These are phyloP conservation scores for Wickerhamomyces sp. DNA, from an alignment of 1,139 yeast species.

Conservation along the genomic window DNA sequence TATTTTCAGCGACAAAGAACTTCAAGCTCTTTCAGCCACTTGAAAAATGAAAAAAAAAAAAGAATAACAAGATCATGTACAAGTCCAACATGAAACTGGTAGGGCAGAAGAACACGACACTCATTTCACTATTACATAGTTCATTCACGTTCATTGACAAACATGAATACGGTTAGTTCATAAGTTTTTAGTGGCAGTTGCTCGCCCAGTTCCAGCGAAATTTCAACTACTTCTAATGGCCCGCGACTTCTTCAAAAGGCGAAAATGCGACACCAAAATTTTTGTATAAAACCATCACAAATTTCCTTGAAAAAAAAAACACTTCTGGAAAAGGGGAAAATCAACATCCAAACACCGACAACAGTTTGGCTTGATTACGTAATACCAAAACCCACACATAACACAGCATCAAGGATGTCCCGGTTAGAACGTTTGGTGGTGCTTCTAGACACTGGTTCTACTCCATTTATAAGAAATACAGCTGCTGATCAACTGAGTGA, in stretches of 20 bases:
- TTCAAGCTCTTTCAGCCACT: no score
- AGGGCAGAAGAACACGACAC: no score
- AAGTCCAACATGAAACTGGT: no score
- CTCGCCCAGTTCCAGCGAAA: neutral
- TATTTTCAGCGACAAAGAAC: neutral
- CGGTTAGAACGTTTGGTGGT: constrained; percentile 70
- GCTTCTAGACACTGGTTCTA: constrained; percentile 89
- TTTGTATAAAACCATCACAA: constrained; percentile 4
- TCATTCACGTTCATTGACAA: no score
- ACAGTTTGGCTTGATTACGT: neutral
- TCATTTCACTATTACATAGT: no score
- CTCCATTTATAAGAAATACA: constrained; percentile 87
- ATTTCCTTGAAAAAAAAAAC: constrained; percentile 1
- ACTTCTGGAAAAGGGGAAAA: neutral
- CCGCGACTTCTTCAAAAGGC: neutral
- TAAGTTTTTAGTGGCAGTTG: neutral
- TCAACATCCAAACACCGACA: constrained; percentile 3
- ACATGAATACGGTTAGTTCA: no score
- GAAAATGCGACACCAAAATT: neutral
- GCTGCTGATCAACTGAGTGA: constrained; percentile 98
- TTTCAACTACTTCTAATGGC: neutral
- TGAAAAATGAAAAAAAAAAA: neutral
- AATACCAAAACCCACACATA: neutral
- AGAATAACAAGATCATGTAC: neutral
- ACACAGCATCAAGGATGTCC: constrained; percentile 24